phyloP scores from a whole-genome alignment of 208 protist species.

The Angomonas ambiguus region DNA sequence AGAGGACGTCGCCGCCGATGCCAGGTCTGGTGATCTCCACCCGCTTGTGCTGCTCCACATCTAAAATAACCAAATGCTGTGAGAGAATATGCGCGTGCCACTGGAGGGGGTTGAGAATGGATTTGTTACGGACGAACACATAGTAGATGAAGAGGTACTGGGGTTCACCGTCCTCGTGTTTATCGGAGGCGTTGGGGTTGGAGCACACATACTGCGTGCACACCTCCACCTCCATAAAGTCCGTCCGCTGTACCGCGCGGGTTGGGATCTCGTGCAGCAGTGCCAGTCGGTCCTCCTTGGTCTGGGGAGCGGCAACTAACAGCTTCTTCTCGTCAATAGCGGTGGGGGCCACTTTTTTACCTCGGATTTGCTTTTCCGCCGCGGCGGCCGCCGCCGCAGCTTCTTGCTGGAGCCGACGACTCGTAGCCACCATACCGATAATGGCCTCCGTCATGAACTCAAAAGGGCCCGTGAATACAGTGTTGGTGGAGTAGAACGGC shows the following conservation, averaged over 20 bases:
- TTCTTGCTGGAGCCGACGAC: not conserved
- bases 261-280: slow-evolving; percentile 45
- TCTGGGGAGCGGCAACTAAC: slow-evolving; percentile 20
- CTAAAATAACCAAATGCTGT: slow-evolving; percentile 65
- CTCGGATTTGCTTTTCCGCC: not conserved
- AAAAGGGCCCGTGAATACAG: slow-evolving; percentile 47
- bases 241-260: slow-evolving; percentile 44
- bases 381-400: not conserved
- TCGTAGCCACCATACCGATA: slow-evolving; percentile 49
- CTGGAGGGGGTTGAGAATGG: slow-evolving; percentile 43
- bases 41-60: slow-evolving; percentile 32
- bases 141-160: slow-evolving; percentile 73
- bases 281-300: slow-evolving; percentile 23
- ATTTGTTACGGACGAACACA: slow-evolving; percentile 69
- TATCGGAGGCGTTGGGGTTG: slow-evolving; percentile 18
- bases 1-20: slow-evolving; percentile 69
- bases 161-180: slow-evolving; percentile 10
- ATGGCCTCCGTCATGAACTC: slow-evolving; percentile 69
- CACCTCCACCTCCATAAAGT: slow-evolving; percentile 74
- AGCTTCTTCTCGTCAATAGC: not conserved
- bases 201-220: slow-evolving; percentile 67
- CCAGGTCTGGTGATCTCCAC: slow-evolving; percentile 70
- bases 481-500: slow-evolving; percentile 60
- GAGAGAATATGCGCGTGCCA: slow-evolving; percentile 82
- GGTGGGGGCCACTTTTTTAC: not conserved